Evolutionary conservation across 768 basidiomycete genomes (phyloP).

Genomic region (Boletus subparvulus): DNA sequence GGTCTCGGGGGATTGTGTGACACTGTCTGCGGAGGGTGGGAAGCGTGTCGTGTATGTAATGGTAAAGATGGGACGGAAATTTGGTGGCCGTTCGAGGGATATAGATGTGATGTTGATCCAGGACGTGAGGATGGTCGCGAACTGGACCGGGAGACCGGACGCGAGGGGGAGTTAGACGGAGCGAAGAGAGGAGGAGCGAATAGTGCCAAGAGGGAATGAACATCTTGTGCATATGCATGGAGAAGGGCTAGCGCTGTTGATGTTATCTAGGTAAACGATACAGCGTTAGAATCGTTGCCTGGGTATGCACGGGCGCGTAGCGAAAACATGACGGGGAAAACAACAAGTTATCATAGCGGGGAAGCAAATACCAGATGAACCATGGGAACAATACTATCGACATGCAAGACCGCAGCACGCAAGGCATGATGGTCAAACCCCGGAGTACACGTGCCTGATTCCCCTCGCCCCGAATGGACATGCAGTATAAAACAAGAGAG

Average conservation of each 20-base stretch:
- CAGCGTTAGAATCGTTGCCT: conserved; percentile 18
- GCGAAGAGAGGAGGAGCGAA: conserved; percentile 9
- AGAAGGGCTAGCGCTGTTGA: conserved; percentile 32
- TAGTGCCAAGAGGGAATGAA: conserved; percentile 21
- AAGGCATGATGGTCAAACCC: conserved; percentile 19
- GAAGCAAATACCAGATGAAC: conserved; percentile 47
- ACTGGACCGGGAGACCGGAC: conserved; percentile 20
- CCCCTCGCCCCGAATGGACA: neutral
- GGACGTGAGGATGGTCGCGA: conserved; percentile 27
- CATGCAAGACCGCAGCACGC: neutral
- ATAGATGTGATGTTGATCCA: conserved; percentile 11
- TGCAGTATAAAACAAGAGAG: conserved; percentile 1
- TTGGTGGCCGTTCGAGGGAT: conserved; percentile 8
- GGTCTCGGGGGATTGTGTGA: neutral
- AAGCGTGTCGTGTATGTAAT: conserved; percentile 7
- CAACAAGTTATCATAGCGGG: neutral
- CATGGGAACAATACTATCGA: conserved; percentile 30
- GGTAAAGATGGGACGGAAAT: conserved; percentile 3
- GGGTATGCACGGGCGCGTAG: neutral
- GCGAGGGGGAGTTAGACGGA: conserved; percentile 12
- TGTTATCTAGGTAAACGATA: conserved; percentile 19
- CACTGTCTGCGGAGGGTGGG: conserved; percentile 8
- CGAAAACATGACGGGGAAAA: neutral
- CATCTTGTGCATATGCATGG: conserved; percentile 27
- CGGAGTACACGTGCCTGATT: conserved; percentile 42